Evolutionary conservation across 1,284 basidiomycete species (phyloP).

Genomic region (Apiotrichum montevideense): DNA sequence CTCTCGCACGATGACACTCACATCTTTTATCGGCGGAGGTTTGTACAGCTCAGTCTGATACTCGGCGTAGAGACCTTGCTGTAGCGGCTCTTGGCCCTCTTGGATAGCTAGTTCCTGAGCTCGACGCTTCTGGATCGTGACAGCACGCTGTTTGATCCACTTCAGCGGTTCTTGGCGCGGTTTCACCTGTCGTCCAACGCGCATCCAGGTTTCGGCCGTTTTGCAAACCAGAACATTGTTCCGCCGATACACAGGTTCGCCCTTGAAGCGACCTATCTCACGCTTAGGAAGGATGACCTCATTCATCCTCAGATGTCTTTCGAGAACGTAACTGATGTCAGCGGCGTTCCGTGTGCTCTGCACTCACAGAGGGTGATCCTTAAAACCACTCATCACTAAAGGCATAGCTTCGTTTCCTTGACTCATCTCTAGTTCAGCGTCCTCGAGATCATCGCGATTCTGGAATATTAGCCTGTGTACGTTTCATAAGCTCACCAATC

Average conservation of each 20-base stretch:
- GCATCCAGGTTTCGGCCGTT: constrained; percentile 92
- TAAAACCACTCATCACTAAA: constrained; percentile 81
- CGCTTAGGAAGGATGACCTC: constrained; percentile 80
- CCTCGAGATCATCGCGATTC: constrained; percentile 89
- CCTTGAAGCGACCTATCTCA: constrained; percentile 85
- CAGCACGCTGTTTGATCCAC: constrained; percentile 76
- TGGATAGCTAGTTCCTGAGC: constrained; percentile 69
- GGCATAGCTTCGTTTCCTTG: constrained; percentile 91
- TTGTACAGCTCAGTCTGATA: constrained; percentile 78
- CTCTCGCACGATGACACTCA: constrained; percentile 47
- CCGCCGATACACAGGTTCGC: constrained; percentile 86
- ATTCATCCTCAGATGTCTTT: constrained; percentile 79
- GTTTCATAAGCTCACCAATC: constrained; percentile 56
- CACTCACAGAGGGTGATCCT: constrained; percentile 82
- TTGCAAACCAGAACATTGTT: constrained; percentile 76
- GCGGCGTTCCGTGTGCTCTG: not conserved
- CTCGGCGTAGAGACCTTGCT: constrained; percentile 81
- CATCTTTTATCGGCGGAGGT: constrained; percentile 74
- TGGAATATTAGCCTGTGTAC: constrained; percentile 34
- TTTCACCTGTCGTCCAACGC: constrained; percentile 69
- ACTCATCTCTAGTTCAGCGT: constrained; percentile 77
- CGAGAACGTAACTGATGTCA: constrained; percentile 68
- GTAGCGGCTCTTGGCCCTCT: constrained; percentile 57
- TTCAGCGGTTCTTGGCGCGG: constrained; percentile 80
- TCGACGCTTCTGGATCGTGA: constrained; percentile 73